Conservation (phyloP, 2,329 filamentous ascomycete genomes). For the Trichoderma sp. region DNA sequence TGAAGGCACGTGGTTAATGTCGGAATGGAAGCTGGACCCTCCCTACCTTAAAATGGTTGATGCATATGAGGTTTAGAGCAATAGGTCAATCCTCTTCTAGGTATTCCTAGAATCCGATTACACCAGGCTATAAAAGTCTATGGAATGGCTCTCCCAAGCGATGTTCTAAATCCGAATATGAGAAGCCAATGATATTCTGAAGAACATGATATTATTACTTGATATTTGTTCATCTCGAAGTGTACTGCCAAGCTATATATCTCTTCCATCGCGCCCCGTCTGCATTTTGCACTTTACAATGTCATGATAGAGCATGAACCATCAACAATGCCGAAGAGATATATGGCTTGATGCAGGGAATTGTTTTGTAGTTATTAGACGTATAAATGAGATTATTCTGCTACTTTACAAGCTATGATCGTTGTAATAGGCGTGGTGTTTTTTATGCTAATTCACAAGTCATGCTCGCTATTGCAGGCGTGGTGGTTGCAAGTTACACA, state of each 20-base stretch:
- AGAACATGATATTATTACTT: not conserved
- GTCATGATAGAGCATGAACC: not conserved
- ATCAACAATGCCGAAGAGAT: not conserved
- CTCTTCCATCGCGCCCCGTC: not conserved
- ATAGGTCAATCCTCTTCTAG: too few species aligned
- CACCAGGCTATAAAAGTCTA: not conserved
- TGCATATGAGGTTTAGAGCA: too few species aligned
- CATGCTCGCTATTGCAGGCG: not conserved
- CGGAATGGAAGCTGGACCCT: too few species aligned
- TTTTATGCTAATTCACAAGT: too few species aligned
- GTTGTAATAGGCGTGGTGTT: not conserved
- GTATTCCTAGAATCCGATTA: too few species aligned
- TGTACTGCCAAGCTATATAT: not conserved
- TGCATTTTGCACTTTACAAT: not conserved
- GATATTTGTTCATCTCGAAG: not conserved
- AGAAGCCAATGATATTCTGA: not conserved
- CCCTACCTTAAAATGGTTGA: too few species aligned
- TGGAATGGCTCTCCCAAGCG: not conserved
- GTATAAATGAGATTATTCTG: not conserved
- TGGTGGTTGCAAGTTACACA: conserved; percentile 4
- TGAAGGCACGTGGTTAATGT: too few species aligned
- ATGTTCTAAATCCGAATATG: not conserved
- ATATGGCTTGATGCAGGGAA: not conserved
- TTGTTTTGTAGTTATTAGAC: not conserved
- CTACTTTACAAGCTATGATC: not conserved